Evolutionary conservation across 2,329 filamentous ascomycete genomes (phyloP).

Genomic region (Periconia sp.): DNA sequence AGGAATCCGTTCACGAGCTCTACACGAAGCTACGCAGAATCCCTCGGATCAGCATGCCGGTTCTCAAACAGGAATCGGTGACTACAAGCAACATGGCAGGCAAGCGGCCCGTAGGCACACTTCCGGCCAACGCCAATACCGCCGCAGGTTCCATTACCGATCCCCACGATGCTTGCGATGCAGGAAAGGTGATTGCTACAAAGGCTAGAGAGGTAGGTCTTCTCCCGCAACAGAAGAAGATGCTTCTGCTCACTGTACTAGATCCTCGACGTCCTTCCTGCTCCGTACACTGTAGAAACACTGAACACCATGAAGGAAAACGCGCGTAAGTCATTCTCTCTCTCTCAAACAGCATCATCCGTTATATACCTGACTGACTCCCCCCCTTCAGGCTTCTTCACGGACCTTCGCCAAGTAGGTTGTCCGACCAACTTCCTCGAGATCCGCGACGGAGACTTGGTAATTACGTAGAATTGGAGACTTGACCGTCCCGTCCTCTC

Average conservation of each 20-base stretch:
- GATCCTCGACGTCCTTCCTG: neutral
- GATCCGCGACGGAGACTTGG: too few species aligned
- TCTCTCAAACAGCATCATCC: too few species aligned
- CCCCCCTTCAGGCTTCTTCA: too few species aligned
- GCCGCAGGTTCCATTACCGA: neutral
- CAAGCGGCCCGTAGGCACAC: neutral
- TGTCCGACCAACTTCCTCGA: too few species aligned
- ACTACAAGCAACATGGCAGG: neutral
- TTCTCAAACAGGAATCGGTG: neutral
- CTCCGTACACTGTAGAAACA: neutral
- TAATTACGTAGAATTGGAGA: too few species aligned
- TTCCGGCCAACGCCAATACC: neutral
- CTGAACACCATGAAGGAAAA: neutral
- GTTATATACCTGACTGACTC: too few species aligned
- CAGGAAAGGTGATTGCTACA: neutral
- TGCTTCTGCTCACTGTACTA: too few species aligned
- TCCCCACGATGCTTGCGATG: constrained; percentile 3
- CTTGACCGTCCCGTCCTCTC: too few species aligned
- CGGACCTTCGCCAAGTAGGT: too few species aligned
- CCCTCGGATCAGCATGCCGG: neutral
- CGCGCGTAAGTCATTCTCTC: neutral
- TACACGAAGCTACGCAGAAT: neutral
- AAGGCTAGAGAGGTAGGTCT: neutral
- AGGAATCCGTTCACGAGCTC: constrained; percentile 2
- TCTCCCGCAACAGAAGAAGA: too few species aligned